Percentiles rank a stretch among this genome's conserved stretches.
Evolutionary conservation across 441 rosid species (phyloP).

Genomic region (Mallotus japonicus): DNA sequence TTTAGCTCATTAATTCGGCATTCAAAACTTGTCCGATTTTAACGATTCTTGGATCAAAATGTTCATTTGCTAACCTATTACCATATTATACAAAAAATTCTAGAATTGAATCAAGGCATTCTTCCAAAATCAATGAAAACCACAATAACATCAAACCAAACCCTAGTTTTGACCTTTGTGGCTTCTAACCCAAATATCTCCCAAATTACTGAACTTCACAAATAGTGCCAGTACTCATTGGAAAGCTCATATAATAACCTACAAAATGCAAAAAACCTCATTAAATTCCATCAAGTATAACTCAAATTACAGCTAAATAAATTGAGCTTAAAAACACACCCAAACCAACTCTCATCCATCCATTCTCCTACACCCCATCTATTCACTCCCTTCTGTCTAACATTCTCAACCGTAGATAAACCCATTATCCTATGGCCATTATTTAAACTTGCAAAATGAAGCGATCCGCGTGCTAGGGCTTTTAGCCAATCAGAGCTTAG

Average conservation of each 20-base stretch:
- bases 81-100: not conserved
- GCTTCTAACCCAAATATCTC: slow-evolving; percentile 38
- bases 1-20: slow-evolving; percentile 6
- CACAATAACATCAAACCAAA: slow-evolving; percentile 28
- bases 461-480: slow-evolving; percentile 52
- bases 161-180: slow-evolving; percentile 45
- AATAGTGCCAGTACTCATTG: slow-evolving; percentile 18
- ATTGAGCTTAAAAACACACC: slow-evolving; percentile 69
- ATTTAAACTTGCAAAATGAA: slow-evolving; percentile 45
- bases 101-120: slow-evolving; percentile 21
- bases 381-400: slow-evolving; percentile 20
- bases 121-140: slow-evolving; percentile 23
- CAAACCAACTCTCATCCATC: slow-evolving; percentile 25
- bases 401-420: slow-evolving; percentile 44
- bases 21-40: slow-evolving; percentile 29
- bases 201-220: not conserved
- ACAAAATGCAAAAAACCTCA: slow-evolving; percentile 28
- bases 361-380: slow-evolving; percentile 22
- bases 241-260: slow-evolving; percentile 54
- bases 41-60: slow-evolving; percentile 24
- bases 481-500: slow-evolving; percentile 54
- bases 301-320: slow-evolving; percentile 35
- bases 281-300: slow-evolving; percentile 22
- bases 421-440: slow-evolving; percentile 49
- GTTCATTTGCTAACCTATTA: slow-evolving; percentile 31